Evolutionary conservation across 495 filamentous ascomycete genomes (phyloP), one percentile per base, ranked within the genome.

Genomic region (Aspergillus heteromorphus): DNA sequence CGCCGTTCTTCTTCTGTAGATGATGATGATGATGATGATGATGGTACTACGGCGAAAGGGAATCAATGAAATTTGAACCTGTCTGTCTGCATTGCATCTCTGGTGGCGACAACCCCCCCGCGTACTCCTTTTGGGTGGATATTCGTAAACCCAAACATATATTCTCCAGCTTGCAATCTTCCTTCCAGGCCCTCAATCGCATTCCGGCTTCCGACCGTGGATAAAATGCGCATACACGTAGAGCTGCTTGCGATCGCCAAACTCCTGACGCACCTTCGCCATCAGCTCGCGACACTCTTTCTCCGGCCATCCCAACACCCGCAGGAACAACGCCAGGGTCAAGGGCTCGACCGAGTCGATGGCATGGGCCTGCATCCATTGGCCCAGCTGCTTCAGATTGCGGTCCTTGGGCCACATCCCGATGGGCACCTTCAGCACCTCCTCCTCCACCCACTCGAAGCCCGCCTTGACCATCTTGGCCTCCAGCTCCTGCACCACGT

Each of bases 281-380:
- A 67, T 53, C 25, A 53, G 49, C 11, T 45, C 29, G 17, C 43
- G 52, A 19, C 54, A 52, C 8, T 50, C 40, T 29, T n/a, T 13
- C 48, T 62, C 52, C 45, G 57, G 61, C 60, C 72, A 74, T 5
- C 75, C 74, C 36, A 83, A 67, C 0, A 81, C 74, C 45, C 83
- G 76, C 2, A 81, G 87, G 53, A 85, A 74, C n/a, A 86, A 73
- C 2, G 83, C 82, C 18, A 86, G 56, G 2, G 67, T 78, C 80
- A 13, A 13, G 5, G 50, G 50, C 50, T 52, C 38, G 14, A 52
- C 36, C 21, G 74, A 73, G 25, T 73, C 84, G 49, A 86, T 79
- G 4, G 83, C 82, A 58, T 84, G 73, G 60, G 85, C 86, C 20
- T 88, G 78, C 50, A 79, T 55, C 34, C 45, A 48, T 5, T 40